Evolutionary conservation across 2,329 filamentous ascomycete genomes (phyloP).

Genomic region (Aspergillus brunneoviolaceus): DNA sequence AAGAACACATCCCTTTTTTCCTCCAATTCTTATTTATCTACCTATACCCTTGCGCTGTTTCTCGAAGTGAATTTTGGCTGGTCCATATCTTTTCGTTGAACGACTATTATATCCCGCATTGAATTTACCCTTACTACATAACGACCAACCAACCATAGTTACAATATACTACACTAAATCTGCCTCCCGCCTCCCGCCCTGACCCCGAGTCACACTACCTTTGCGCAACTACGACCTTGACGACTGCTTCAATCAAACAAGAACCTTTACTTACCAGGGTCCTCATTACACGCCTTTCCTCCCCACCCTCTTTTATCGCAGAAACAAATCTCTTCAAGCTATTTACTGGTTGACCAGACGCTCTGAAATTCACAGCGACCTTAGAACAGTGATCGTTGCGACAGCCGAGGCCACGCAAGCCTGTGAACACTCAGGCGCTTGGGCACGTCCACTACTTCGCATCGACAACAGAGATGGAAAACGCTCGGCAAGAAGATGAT

Average conservation of each 20-base stretch:
- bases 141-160: background rate
- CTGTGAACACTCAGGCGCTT: background rate
- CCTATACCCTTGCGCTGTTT: background rate
- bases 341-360: background rate
- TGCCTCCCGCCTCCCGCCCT: background rate
- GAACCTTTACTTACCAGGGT: background rate
- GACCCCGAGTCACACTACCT: background rate
- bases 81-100: background rate
- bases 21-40: background rate
- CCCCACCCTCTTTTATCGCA: background rate
- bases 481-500: background rate
- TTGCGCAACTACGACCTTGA: background rate
- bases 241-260: background rate
- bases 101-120: background rate
- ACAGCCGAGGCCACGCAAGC: slow-evolving; percentile 5
- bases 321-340: too few relatives aligned
- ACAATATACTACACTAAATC: background rate
- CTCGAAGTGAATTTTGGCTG: background rate
- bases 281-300: background rate
- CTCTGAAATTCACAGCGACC: background rate
- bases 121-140: too few relatives aligned
- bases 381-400: background rate
- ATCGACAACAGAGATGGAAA: slow-evolving; percentile 6
- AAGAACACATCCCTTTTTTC: background rate
- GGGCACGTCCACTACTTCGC: background rate